Percentiles rank a stretch among this genome's conserved stretches.
phyloP scores from a whole-genome alignment of 1,284 basidiomycete species.

The Boletus smithii region DNA sequence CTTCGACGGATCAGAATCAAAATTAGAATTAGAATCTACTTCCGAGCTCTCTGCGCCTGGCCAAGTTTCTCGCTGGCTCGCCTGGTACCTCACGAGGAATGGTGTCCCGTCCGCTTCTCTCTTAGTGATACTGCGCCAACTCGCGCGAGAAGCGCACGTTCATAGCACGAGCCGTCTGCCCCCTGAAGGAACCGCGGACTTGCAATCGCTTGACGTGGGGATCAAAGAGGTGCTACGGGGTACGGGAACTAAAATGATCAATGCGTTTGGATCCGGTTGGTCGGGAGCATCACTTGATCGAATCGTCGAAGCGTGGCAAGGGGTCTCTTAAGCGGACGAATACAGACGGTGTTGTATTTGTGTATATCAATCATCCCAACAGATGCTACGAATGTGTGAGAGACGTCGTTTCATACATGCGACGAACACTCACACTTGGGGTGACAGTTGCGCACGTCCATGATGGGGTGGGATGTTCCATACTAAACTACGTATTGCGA shows the following conservation, averaged over 20 bases:
- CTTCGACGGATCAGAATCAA: constrained; percentile 19
- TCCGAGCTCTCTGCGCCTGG: constrained; percentile 6
- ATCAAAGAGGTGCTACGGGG: constrained; percentile 66
- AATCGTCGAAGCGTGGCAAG: constrained; percentile 54
- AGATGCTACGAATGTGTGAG: too few species aligned
- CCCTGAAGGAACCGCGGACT: constrained; percentile 50
- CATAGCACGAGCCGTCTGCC: constrained; percentile 45
- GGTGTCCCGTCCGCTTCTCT: constrained; percentile 65
- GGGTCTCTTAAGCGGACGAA: constrained; percentile 7
- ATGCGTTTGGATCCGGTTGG: constrained; percentile 65
- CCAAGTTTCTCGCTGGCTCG: constrained; percentile 39
- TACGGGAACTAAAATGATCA: constrained; percentile 65
- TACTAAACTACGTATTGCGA: too few species aligned
- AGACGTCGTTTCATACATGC: not conserved
- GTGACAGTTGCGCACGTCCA: too few species aligned
- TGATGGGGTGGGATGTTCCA: too few species aligned
- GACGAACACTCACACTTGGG: too few species aligned
- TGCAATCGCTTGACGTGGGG: constrained; percentile 49
- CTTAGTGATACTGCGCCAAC: constrained; percentile 52
- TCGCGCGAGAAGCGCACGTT: constrained; percentile 57
- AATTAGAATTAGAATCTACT: constrained; percentile 2
- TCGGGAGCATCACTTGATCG: constrained; percentile 61
- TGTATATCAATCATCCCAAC: too few species aligned
- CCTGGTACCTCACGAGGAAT: constrained; percentile 65
- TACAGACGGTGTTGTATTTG: not conserved